Evolutionary conservation across 768 basidiomycete genomes (phyloP).

Genomic region (Boletus vinaceobasis): DNA sequence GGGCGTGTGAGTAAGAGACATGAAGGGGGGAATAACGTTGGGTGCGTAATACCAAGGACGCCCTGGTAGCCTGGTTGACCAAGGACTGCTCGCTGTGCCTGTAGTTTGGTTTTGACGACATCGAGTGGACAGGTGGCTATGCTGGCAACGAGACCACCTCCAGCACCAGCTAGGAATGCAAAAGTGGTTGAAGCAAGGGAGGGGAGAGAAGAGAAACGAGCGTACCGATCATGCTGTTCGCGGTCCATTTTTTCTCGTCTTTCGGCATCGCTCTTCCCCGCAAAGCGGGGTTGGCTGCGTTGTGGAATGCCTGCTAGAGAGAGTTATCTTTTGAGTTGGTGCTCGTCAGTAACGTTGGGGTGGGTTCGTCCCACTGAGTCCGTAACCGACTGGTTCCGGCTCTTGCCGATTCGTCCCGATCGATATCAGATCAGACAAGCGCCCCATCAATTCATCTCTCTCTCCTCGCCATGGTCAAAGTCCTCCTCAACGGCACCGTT

Average conservation of each 20-base stretch:
- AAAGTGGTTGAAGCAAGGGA: background rate
- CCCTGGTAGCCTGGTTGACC: constrained; percentile 77
- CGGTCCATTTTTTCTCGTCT: constrained; percentile 59
- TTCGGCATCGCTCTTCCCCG: constrained; percentile 67
- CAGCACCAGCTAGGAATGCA: constrained; percentile 72
- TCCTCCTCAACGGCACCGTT: constrained; percentile 43
- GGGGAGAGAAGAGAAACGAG: constrained; percentile 1
- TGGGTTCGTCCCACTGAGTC: background rate
- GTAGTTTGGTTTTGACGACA: constrained; percentile 95
- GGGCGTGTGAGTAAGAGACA: constrained; percentile 13
- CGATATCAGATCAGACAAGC: constrained; percentile 5
- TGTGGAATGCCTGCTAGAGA: background rate
- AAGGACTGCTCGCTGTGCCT: constrained; percentile 78
- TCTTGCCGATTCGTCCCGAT: constrained; percentile 13
- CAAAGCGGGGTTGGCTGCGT: constrained; percentile 42
- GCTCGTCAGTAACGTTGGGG: background rate
- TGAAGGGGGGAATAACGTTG: constrained; percentile 5
- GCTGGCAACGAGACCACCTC: constrained; percentile 89
- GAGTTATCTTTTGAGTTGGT: background rate
- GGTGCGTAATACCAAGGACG: constrained; percentile 51
- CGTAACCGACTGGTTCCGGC: constrained; percentile 12
- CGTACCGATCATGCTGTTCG: constrained; percentile 81
- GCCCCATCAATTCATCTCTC: background rate
- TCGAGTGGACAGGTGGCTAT: constrained; percentile 96
- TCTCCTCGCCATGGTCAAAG: constrained; percentile 41